Evolutionary conservation across 768 basidiomycete species (phyloP).

Genomic region (Phaeotremella skinneri): DNA sequence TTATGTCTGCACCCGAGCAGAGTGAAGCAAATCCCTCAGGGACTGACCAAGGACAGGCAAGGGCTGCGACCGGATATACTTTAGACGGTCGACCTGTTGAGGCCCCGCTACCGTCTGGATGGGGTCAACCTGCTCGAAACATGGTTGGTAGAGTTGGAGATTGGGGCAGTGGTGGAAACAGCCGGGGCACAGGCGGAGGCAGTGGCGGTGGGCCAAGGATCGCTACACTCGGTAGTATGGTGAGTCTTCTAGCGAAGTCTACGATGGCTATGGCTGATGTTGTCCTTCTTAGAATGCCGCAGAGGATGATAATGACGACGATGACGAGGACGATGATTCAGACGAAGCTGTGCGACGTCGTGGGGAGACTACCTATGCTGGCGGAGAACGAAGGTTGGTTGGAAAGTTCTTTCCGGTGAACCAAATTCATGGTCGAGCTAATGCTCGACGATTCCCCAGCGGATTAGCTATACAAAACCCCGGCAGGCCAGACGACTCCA

Average conservation of each 20-base stretch:
- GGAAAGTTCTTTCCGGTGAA: neutral
- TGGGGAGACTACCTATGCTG: slow-evolving; percentile 76
- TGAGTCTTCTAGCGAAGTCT: slow-evolving; percentile 8
- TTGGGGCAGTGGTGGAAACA: slow-evolving; percentile 4
- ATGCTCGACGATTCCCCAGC: slow-evolving; percentile 54
- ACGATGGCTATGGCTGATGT: neutral
- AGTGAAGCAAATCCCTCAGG: neutral
- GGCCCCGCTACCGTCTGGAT: slow-evolving; percentile 33
- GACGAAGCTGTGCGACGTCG: slow-evolving; percentile 11
- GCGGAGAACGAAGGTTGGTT: slow-evolving; percentile 83
- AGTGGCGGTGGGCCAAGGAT: slow-evolving; percentile 8
- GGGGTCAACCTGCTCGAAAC: slow-evolving; percentile 32
- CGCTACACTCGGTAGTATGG: slow-evolving; percentile 8
- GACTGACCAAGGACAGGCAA: slow-evolving; percentile 8
- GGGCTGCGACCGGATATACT: slow-evolving; percentile 25
- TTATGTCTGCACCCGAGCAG: slow-evolving; percentile 16
- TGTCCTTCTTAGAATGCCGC: neutral
- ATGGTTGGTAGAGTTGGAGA: slow-evolving; percentile 25
- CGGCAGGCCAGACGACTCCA: slow-evolving; percentile 62
- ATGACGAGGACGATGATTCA: slow-evolving; percentile 53
- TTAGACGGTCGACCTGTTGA: slow-evolving; percentile 25
- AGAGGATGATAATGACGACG: slow-evolving; percentile 56
- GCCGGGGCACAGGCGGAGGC: slow-evolving; percentile 1
- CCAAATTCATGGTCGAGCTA: slow-evolving; percentile 1
- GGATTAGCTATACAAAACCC: slow-evolving; percentile 89